Base-by-base conservation (phyloP, 2,329 filamentous ascomycete species). In the Penicillium crustosum region DNA sequence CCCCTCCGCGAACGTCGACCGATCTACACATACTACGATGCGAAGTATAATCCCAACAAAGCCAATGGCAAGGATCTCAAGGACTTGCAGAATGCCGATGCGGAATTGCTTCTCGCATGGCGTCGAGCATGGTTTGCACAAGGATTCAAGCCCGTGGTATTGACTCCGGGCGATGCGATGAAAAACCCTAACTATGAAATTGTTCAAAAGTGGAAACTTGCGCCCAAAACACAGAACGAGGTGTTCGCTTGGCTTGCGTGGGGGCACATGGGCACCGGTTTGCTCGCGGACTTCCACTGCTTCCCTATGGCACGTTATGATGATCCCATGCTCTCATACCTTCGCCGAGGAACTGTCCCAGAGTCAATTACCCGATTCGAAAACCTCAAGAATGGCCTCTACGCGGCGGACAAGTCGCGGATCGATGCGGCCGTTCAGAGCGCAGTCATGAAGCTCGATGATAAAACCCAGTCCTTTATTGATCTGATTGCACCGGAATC, bases 101-200 rank as follows among this genome's bases (percentile, higher is more conserved):
- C 88, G 69, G 84, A 88, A 58, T 78, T 97, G 58, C 81, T 97
- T 49, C 79, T 96, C 57, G 89, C 90, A 53, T 97, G 94, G 94
- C 85, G 93, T 59, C 85, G 91, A 45, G 93, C 93, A 3, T 97
- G 93, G 92, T 97, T 91, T 90, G 91, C 93, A 0, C 87, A 95
- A 68, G 94, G 93, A 12, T 97, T 97, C 77, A 86, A 83, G 61
- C 93, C 94, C 0, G 82, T 94, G 8, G 89, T 97, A 41, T 77
- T 97, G 55, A 88, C 89, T 50, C 83, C 86, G 17, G 86, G 84
- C 1, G 93, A 97, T 71, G 92, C 93, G 19, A 89, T 88, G 81
- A 87, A 86, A 69, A 94, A 96, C 70, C 90, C 90, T 1, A 77
- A 90, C 21, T 96, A 93, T 71, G 81, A 86, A 63, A 81, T 87